phyloP scores from a whole-genome alignment of 805 yeast species.

The Scheffersomyces amazonensis region DNA sequence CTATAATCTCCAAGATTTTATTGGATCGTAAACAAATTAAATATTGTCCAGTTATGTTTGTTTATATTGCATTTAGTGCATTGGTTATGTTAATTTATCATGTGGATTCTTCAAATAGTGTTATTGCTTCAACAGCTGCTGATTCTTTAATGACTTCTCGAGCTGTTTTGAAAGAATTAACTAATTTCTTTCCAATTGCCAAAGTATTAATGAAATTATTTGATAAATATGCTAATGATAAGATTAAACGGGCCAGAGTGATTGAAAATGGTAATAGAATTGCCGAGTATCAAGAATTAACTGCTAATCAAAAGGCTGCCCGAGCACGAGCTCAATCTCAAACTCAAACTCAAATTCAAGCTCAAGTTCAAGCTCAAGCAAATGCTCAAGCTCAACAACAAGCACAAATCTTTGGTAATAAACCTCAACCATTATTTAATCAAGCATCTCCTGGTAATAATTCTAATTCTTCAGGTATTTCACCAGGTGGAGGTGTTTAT shows the following conservation, averaged over 20 bases:
- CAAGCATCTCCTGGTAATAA: slow-evolving; percentile 9
- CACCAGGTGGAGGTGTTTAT: slow-evolving; percentile 25
- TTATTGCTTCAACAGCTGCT: slow-evolving; percentile 40
- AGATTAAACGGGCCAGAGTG: slow-evolving; percentile 37
- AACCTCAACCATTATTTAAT: not conserved
- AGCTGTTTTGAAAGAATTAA: slow-evolving; percentile 36
- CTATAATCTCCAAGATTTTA: slow-evolving; percentile 58
- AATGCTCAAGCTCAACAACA: not conserved
- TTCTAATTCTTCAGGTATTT: slow-evolving; percentile 20
- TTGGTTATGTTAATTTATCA: slow-evolving; percentile 72
- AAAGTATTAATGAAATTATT: slow-evolving; percentile 32
- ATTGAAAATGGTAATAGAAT: slow-evolving; percentile 36
- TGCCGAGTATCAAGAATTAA: slow-evolving; percentile 37
- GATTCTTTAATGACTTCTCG: slow-evolving; percentile 38
- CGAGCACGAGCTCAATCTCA: slow-evolving; percentile 4
- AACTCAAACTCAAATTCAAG: not conserved
- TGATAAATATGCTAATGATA: slow-evolving; percentile 42
- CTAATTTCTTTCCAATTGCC: slow-evolving; percentile 38
- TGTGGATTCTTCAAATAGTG: slow-evolving; percentile 42
- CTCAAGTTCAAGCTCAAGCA: no score
- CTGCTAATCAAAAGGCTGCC: slow-evolving; percentile 5
- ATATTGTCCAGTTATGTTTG: slow-evolving; percentile 57
- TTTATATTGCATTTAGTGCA: slow-evolving; percentile 60
- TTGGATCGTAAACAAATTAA: slow-evolving; percentile 46
- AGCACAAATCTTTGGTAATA: no score